Evolutionary conservation across 2,329 filamentous ascomycete species (phyloP).

Genomic region (Fusarium sp.): DNA sequence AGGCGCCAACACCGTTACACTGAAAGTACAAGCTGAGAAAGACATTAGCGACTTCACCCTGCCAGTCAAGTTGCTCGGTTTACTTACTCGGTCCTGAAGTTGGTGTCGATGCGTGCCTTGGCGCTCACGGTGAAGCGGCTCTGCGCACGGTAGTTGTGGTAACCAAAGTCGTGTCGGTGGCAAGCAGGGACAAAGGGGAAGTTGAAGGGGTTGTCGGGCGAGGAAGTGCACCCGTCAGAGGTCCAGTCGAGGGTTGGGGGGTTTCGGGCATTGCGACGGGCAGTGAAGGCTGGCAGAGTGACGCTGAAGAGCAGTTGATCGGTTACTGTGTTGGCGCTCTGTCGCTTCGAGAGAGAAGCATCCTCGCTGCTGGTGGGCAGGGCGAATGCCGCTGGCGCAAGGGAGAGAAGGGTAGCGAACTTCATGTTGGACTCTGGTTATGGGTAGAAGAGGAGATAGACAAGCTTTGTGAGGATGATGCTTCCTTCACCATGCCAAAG

Average conservation of each 20-base stretch:
- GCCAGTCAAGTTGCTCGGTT: no score
- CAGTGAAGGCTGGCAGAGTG: conserved; percentile 54
- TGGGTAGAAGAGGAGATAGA: not conserved
- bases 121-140: conserved; percentile 54
- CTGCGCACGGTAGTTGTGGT: conserved; percentile 62
- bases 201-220: conserved; percentile 55
- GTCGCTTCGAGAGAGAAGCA: conserved; percentile 28
- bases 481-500: not conserved
- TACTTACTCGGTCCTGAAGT: conserved; percentile 58
- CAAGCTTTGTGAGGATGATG: not conserved
- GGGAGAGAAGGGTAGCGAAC: conserved; percentile 39
- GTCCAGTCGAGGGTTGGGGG: conserved; percentile 54
- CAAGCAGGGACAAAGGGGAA: conserved; percentile 57
- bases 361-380: conserved; percentile 25
- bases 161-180: conserved; percentile 66
- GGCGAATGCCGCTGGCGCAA: conserved; percentile 41
- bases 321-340: conserved; percentile 47
- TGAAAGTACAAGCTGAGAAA: conserved; percentile 49
- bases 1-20: conserved; percentile 41
- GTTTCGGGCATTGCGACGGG: conserved; percentile 50
- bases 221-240: conserved; percentile 54
- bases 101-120: conserved; percentile 57
- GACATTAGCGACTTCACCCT: not conserved
- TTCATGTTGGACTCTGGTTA: conserved; percentile 49
- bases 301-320: conserved; percentile 58